These are phyloP conservation scores for Exophiala bonariae DNA, from an alignment of 2,329 filamentous ascomycete genomes.

Conservation along the genomic window DNA sequence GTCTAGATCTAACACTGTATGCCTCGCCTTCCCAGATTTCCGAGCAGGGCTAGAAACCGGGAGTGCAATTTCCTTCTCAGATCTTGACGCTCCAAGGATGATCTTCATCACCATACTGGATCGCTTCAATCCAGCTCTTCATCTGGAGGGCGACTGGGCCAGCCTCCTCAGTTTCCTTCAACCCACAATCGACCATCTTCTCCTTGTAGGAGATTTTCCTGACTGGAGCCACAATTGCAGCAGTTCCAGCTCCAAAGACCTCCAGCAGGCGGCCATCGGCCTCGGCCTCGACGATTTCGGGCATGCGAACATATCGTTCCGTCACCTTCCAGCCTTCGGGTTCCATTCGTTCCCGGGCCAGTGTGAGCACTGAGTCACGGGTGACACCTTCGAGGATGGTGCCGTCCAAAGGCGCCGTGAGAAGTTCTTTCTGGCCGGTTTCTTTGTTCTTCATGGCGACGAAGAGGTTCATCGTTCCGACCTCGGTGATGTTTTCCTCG, in stretches of 20 bases:
- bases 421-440: conserved; percentile 85
- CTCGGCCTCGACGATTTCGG: conserved; percentile 76
- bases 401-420: conserved; percentile 94
- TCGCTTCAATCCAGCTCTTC: conserved; percentile 95
- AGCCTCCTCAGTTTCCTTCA: conserved; percentile 79
- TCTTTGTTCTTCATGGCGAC: conserved; percentile 80
- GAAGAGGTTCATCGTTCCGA: conserved; percentile 99
- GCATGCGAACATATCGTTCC: conserved; percentile 92
- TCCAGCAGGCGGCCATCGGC: conserved; percentile 84
- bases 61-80: neutral
- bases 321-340: conserved; percentile 85
- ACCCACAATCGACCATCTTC: conserved; percentile 75
- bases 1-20: too few relatives aligned
- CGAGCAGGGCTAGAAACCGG: too few relatives aligned
- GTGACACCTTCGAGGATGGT: conserved; percentile 96
- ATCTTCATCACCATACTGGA: conserved; percentile 91
- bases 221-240: conserved; percentile 89
- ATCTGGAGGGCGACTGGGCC: conserved; percentile 82
- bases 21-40: too few relatives aligned
- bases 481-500: conserved; percentile 94
- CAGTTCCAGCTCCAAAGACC: conserved; percentile 91
- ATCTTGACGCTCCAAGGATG: conserved; percentile 73
- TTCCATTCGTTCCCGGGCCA: conserved; percentile 78
- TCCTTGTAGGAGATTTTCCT: conserved; percentile 87
- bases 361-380: conserved; percentile 81